Evolutionary conservation across 2,329 filamentous ascomycete genomes (phyloP).

Genomic region (Aspergillus carbonarius): DNA sequence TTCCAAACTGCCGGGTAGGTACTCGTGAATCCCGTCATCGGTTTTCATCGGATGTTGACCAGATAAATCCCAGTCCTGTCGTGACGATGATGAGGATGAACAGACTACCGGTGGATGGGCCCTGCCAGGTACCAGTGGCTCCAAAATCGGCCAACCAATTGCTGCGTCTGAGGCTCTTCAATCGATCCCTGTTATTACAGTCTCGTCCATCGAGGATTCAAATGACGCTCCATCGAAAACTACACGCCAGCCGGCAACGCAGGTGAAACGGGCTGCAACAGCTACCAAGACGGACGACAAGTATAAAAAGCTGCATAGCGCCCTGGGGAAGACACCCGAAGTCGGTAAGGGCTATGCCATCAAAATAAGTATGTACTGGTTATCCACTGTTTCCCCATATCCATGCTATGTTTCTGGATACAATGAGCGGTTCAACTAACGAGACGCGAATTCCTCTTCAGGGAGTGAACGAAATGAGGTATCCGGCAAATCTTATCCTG

Average conservation of each 20-base stretch:
- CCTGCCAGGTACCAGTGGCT: neutral
- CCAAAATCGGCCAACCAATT: neutral
- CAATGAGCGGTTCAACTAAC: neutral
- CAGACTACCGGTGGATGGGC: neutral
- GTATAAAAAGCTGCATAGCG: neutral
- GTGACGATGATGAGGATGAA: neutral
- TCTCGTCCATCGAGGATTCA: neutral
- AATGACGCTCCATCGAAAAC: neutral
- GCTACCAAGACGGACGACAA: neutral
- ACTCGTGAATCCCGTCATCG: neutral
- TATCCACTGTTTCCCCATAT: neutral
- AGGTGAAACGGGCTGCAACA: neutral
- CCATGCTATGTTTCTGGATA: neutral
- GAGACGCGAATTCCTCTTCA: neutral
- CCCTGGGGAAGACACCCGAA: neutral
- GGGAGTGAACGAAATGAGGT: neutral
- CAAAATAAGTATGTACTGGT: neutral
- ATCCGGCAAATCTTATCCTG: neutral
- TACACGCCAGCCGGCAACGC: neutral
- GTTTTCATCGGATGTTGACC: neutral
- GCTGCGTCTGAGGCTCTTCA: neutral
- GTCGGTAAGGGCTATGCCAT: slow-evolving; percentile 1
- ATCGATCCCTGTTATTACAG: neutral
- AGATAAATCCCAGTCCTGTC: neutral
- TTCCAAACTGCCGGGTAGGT: neutral